phyloP scores from a whole-genome alignment of 257 asterid species.

The Ophiorrhiza pumila region DNA sequence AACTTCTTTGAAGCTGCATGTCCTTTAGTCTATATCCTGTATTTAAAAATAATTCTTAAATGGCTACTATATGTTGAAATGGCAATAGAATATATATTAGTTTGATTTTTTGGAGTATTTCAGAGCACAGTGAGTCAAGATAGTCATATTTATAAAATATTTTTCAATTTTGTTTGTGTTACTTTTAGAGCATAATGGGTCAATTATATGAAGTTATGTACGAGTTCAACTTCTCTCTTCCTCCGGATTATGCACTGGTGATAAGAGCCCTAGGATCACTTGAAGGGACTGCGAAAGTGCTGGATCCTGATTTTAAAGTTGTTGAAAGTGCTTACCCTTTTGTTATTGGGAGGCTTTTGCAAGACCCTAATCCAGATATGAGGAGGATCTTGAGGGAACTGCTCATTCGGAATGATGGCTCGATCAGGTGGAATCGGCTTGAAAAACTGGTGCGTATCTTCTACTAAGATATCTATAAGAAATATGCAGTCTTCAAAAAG shows the following conservation, averaged over 20 bases:
- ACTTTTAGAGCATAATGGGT: slow-evolving; percentile 79
- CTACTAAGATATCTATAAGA: neutral
- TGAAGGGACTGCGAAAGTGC: slow-evolving; percentile 93
- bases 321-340: slow-evolving; percentile 99
- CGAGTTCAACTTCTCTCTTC: slow-evolving; percentile 90
- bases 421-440: slow-evolving; percentile 89
- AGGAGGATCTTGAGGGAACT: slow-evolving; percentile 93
- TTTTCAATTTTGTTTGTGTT: slow-evolving; percentile 3
- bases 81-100: neutral
- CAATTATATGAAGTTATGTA: slow-evolving; percentile 87
- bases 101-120: neutral
- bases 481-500: neutral
- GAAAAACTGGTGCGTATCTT: slow-evolving; percentile 69
- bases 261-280: slow-evolving; percentile 96
- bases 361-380: slow-evolving; percentile 95
- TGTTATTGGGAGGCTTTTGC: slow-evolving; percentile 83
- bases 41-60: neutral
- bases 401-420: slow-evolving; percentile 84
- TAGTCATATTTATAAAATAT: neutral
- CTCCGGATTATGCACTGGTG: slow-evolving; percentile 97
- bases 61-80: too few relatives aligned
- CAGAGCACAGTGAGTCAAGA: neutral
- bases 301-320: slow-evolving; percentile 95
- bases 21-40: neutral
- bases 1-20: too few relatives aligned